A percentile compares a stretch with the other conserved stretches of the same genome.
These are phyloP conservation scores for Lactarius hatsudake DNA, from an alignment of 768 basidiomycete genomes.

Conservation along the genomic window DNA sequence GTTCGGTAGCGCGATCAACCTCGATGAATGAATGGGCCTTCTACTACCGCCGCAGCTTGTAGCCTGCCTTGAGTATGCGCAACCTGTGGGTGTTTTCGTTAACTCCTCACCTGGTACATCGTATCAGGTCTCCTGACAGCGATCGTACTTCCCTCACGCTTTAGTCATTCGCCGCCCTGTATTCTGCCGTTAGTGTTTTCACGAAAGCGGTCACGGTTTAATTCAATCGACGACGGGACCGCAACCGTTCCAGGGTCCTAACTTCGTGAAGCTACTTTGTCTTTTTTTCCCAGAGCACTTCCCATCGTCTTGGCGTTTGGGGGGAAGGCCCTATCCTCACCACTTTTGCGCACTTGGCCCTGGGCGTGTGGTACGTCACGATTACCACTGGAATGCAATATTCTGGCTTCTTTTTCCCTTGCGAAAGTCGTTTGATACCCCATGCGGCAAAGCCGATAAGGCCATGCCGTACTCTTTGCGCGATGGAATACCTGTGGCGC, in stretches of 20 bases:
- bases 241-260: not conserved
- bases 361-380: not conserved
- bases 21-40: constrained; percentile 59
- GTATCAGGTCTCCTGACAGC: not conserved
- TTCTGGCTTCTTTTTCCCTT: not conserved
- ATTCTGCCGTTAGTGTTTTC: not conserved
- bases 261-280: not conserved
- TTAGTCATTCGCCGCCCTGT: not conserved
- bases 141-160: not conserved
- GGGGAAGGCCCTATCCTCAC: not conserved
- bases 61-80: not conserved
- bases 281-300: constrained; percentile 6
- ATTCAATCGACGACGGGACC: not conserved
- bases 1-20: constrained; percentile 90
- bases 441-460: constrained; percentile 1
- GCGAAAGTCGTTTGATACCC: constrained; percentile 2
- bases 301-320: not conserved
- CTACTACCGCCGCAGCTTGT: not conserved
- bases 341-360: not conserved
- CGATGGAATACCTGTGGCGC: constrained; percentile 10
- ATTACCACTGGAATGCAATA: constrained; percentile 3
- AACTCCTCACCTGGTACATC: not conserved
- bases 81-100: not conserved
- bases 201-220: not conserved
- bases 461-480: constrained; percentile 1